Base-by-base conservation (phyloP, 305 asterid species). In the Rubia occidens region DNA sequence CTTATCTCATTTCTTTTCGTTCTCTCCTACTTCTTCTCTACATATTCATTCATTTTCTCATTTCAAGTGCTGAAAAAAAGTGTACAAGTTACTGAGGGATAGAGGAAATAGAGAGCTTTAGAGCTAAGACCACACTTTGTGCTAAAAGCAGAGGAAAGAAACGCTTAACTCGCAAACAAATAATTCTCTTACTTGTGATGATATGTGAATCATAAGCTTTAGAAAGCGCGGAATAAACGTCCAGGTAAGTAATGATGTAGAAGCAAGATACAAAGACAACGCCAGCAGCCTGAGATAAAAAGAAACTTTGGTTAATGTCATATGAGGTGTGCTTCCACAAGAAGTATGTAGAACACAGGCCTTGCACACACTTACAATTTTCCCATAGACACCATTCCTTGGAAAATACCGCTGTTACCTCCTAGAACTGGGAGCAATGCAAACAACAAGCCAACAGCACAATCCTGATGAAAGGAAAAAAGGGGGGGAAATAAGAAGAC, bases 381-480 rank as follows among this genome's bases (percentile, higher is more conserved):
- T 69, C 96, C 97, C 96, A 94, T 89, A 65, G 97, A 87, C 76
- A 80, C 64, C 80, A 94, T 84, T 84, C 97, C 98, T 64, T 73
- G 91, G 81, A 87, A 73, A 81, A 90, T 79, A 77, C 98, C 97
- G 71, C 96, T 85, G 72, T 80, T 81, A 78, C 98, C 98, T 26
- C 98, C 96, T 69, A 94, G 87, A 77, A 94, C 85, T 51, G 98
- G 97, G 67, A 94, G 95, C 82, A 94, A 80, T 69, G 98, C 98
- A 76, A 94, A 94, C 70, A 94, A 80, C 82, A 94, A 86, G 68
- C 97, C 98, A 81, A 94, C 98, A 63, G 96, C 96, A 76, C 96
- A 94, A 71, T 93, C 98, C 98, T 93, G 79, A 77, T 53, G 66
- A 74, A 77, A 71, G 59, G 54, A 65, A 70, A 51, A 63, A 53